phyloP scores from a whole-genome alignment of 2,329 filamentous ascomycete species.

The Aaosphaeria pasadenensis region DNA sequence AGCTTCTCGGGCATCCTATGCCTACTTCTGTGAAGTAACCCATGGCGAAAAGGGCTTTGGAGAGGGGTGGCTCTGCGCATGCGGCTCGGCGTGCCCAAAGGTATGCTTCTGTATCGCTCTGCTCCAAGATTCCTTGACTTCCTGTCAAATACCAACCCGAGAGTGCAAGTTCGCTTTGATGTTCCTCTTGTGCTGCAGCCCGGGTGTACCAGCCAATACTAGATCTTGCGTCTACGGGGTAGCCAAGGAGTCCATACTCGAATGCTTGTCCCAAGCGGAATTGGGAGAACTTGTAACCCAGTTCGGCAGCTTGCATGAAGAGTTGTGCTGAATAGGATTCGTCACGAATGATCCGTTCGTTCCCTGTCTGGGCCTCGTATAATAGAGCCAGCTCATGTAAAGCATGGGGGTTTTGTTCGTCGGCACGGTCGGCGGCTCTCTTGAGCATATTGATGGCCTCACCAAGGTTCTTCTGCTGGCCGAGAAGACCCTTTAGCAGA shows the following conservation, averaged over 20 bases:
- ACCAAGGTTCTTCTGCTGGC: constrained; percentile 74
- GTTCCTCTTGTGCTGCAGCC: constrained; percentile 88
- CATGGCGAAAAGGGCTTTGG: constrained; percentile 97
- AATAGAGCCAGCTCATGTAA: constrained; percentile 78
- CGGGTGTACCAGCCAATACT: constrained; percentile 94
- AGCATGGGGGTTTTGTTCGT: constrained; percentile 88
- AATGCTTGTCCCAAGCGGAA: constrained; percentile 84
- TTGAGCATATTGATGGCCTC: constrained; percentile 93
- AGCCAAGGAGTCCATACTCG: constrained; percentile 84
- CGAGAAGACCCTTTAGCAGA: constrained; percentile 86
- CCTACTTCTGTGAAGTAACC: constrained; percentile 96
- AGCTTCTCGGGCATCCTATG: constrained; percentile 78
- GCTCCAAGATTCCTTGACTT: constrained; percentile 78
- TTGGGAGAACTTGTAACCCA: constrained; percentile 95
- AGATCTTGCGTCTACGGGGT: constrained; percentile 74
- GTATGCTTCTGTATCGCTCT: constrained; percentile 94
- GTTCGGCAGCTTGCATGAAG: constrained; percentile 78
- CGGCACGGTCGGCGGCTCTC: constrained; percentile 82
- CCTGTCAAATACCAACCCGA: constrained; percentile 85
- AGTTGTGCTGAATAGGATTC: constrained; percentile 77
- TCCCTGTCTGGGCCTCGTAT: constrained; percentile 64
- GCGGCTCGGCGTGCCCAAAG: constrained; percentile 96
- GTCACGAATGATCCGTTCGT: constrained; percentile 68
- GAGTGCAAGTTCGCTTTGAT: constrained; percentile 72
- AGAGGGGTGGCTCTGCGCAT: constrained; percentile 67